Evolutionary conservation across 1,284 basidiomycete genomes (phyloP), one percentile per base, ranked within the genome.

Genomic region (Tetrapyrgos nigripes): DNA sequence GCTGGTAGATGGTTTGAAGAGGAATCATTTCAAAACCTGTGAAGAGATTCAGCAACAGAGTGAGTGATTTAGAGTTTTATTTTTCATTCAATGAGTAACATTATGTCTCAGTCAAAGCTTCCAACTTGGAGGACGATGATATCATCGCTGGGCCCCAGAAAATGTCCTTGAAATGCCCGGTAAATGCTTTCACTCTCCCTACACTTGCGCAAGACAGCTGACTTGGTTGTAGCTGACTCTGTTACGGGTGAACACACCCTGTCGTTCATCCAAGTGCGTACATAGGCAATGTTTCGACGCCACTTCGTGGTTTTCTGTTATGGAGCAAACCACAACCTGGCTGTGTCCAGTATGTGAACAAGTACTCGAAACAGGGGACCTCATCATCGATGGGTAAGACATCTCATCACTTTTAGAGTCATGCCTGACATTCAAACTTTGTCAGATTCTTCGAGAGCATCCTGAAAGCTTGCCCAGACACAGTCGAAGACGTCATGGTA

Each of bases 231-330:
- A 97, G 91, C 77, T 99, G 58, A 96, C 94, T 52, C 97, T 94
- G 69, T 87, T 91, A 75, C 91, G 96, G 11, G 90, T 99, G 59
- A 80, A 76, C 27, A 91, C 86, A 0, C 97, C 97, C 2, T 91
- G 93, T 70, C 91, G 97, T 17, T 96, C 97, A 0, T 82, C 79
- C 13, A 79, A 83, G 62, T 99, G 97, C 71, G 86, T 92, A 23
- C 97, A 99, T 73, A 79, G 93, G 2, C 94, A 97, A 69, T 99
- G 97, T 74, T 99, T 99, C 72, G 97, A 99, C 73, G 96, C 96
- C 0, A 83, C 84, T 21, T 94, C 92, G 51, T 99, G 96, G 94
- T 95, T 92, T 67, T 91, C 91, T 23, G 88, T 97, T 71, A 99
- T 98, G 86, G 93, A 97, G 68, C 92, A 94, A 75, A 97, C 96